Evolutionary conservation across 169 alveolate species (phyloP).

Genomic region (Plasmodium relictum): DNA sequence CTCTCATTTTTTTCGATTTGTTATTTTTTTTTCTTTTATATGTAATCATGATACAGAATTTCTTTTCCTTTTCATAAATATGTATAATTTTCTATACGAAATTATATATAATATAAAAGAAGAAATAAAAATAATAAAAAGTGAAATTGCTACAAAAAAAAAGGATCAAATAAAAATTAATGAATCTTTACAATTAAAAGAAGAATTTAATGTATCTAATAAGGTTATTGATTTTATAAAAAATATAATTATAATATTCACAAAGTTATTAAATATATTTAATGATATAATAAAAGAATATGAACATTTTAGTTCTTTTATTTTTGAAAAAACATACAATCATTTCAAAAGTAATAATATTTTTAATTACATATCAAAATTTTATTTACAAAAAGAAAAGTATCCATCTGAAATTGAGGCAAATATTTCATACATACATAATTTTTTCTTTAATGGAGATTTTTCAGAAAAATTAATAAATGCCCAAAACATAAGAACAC

Average conservation of each 20-base stretch:
- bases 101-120: slow-evolving; percentile 62
- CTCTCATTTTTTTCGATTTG: slow-evolving; percentile 31
- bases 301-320: slow-evolving; percentile 12
- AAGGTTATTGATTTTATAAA: slow-evolving; percentile 29
- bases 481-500: no score
- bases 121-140: slow-evolving; percentile 31
- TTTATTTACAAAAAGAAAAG: slow-evolving; percentile 4
- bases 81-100: slow-evolving; percentile 59
- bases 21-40: slow-evolving; percentile 41
- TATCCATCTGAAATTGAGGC: slow-evolving; percentile 16
- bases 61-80: slow-evolving; percentile 45
- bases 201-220: slow-evolving; percentile 29
- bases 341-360: slow-evolving; percentile 7
- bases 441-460: slow-evolving; percentile 7
- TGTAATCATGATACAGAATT: slow-evolving; percentile 46
- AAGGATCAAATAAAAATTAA: neutral
- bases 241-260: slow-evolving; percentile 15
- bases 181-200: slow-evolving; percentile 22
- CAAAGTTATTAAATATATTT: slow-evolving; percentile 24
- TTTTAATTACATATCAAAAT: slow-evolving; percentile 13
- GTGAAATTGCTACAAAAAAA: neutral
- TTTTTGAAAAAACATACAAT: slow-evolving; percentile 49
- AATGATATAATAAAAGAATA: slow-evolving; percentile 14
- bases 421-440: slow-evolving; percentile 36
- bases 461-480: neutral